Evolutionary conservation across 78 protist genomes (phyloP), one percentile per base, ranked within the genome.

Genomic region (Emiliania huxleyi): DNA sequence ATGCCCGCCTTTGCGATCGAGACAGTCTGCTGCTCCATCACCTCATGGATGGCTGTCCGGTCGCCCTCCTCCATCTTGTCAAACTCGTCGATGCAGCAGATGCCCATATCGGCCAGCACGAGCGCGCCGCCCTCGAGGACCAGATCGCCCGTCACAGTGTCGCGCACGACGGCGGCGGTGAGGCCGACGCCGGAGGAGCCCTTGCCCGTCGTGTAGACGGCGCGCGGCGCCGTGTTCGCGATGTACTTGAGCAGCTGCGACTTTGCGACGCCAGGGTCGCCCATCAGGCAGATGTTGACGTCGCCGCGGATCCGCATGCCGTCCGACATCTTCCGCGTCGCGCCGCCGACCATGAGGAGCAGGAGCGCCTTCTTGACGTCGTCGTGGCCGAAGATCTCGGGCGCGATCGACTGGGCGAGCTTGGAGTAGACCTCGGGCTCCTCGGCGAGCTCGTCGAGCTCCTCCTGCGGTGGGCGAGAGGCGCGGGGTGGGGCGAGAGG

Each of bases 221-320:
- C 91, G 23, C 99, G 94, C 19, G 98, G 98, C 21, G 98, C 91
- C 5, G 97, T 12, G 26, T 0, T 4, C 0, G 97, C 33, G 44
- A 97, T 38, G 42, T 93, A 89, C 94, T 98, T 98, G 46, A 99
- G 97, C 45, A 99, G 87, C 95, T 99, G 99, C 45, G 98, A 95
- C 96, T 99, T 99, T 89, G 99, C 99, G 4, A 99, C 99, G n/a
- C 99, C 99, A 3, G 99, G 99, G 93, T 99, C 99, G 6, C 99
- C 99, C 98, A 99, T 96, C 48, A 99, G 83, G 92, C 97, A 98
- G 1, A 99, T 52, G 94, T 99, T 98, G 85, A 99, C 77, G 95
- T 99, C 99, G 45, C 99, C 99, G 21, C 99, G 90, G 46, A 99
- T 98, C 35, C 37, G n/a, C 98, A 99, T 98, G 45, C 99, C 99